Evolutionary conservation across 139 green algal genomes (phyloP), one percentile per base, ranked within the genome.

Genomic region (Mychonastes homosphaera): DNA sequence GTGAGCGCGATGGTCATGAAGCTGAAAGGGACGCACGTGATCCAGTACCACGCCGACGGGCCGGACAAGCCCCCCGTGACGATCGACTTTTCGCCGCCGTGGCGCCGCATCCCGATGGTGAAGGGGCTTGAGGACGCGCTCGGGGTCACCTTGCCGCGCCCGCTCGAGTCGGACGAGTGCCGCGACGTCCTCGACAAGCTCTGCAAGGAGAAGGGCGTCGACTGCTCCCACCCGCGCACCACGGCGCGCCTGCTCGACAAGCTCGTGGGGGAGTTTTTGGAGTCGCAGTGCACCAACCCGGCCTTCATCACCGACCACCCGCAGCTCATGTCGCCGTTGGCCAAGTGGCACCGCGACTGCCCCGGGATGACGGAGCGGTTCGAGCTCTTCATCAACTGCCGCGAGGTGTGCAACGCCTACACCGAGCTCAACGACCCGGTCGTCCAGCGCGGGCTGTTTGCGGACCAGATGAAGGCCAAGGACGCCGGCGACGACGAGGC

Each of bases 351-450:
- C 66, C 76, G 88, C 46, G 36, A 62, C 24, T 55, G 79, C 38
- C 85, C 83, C 4, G 78, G 77, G 34, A 77, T 98, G 76, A 98
- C 93, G 1, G 93, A 99, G 83, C 86, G 93, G 24, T 99, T 99
- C 69, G 93, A 99, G 81, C 79, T 98, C 36, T 99, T 99, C 72
- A 80, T 98, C 30, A 98, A 98, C 82, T 91, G 84, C 19, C 41
- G 41, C 41, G 92, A 99, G 81, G 73, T 98, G 33, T 91, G 80
- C 74, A 98, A 99, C 72, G 88, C 92, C 3, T 99, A 99, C 89
- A 99, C 93, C 3, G 93, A 98, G 86, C 75, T 99, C 74, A 99
- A 99, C 74, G 93, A 99, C 75, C 93, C 93, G 3, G 57, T 96
- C n/a, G 64, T 83, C 48, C 93, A 98, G 76, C 72, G 92, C 6